These are phyloP conservation scores for Ophiocordyceps australis DNA, from an alignment of 2,329 filamentous ascomycete genomes.

Conservation along the genomic window DNA sequence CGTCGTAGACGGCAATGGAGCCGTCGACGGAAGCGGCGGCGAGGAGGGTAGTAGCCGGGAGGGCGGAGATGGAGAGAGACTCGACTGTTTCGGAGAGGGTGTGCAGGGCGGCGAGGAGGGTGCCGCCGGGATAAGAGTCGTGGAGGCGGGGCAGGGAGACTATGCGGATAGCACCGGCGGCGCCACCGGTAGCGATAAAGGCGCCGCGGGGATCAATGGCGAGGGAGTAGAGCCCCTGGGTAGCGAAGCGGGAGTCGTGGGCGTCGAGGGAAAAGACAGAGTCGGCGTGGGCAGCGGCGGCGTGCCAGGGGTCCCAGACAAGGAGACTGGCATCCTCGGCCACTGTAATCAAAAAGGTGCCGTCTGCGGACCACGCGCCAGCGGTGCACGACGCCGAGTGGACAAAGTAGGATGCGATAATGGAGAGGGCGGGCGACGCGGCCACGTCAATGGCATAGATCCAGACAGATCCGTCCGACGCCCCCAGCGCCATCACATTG, in stretches of 20 bases:
- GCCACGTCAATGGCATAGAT: constrained; percentile 69
- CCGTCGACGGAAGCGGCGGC: constrained; percentile 55
- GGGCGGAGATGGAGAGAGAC: constrained; percentile 46
- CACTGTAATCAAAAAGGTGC: constrained; percentile 71
- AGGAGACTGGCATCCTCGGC: constrained; percentile 77
- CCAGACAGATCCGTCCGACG: constrained; percentile 86
- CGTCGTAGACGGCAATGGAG: constrained; percentile 74
- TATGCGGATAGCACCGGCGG: constrained; percentile 69
- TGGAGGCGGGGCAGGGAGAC: constrained; percentile 58
- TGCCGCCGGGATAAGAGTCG: constrained; percentile 23
- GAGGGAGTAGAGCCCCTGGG: constrained; percentile 80
- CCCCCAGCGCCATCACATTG: constrained; percentile 75
- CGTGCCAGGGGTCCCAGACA: constrained; percentile 83
- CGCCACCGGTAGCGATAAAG: constrained; percentile 74
- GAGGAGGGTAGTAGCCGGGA: constrained; percentile 33
- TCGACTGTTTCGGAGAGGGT: constrained; percentile 64
- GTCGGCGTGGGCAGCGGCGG: constrained; percentile 45
- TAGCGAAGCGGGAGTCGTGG: constrained; percentile 74
- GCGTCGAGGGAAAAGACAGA: constrained; percentile 62
- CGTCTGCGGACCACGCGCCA: constrained; percentile 79
- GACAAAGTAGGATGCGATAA: constrained; percentile 82
- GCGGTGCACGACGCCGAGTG: constrained; percentile 78
- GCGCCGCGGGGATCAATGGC: constrained; percentile 65
- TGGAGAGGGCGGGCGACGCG: constrained; percentile 46
- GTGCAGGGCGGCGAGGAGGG: constrained; percentile 67